phyloP scores from a whole-genome alignment of 2,329 filamentous ascomycete genomes.

The Peltaster fructicola region DNA sequence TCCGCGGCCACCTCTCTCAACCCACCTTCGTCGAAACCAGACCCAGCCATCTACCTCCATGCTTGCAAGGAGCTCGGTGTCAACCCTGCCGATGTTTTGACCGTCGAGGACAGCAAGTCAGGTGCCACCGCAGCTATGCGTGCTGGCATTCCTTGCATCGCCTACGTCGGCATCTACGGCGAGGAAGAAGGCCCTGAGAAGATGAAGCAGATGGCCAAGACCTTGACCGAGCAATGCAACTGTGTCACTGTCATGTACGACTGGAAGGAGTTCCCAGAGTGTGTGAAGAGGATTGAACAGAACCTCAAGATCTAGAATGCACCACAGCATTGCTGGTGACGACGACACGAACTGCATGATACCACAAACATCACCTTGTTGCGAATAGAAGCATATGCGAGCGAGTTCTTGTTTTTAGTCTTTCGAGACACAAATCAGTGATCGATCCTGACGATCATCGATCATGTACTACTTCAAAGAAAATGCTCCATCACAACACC shows the following conservation, averaged over 20 bases:
- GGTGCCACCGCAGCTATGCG: conserved; percentile 61
- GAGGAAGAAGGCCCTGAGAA: conserved; percentile 47
- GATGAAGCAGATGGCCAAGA: conserved; percentile 32
- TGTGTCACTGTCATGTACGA: conserved; percentile 32
- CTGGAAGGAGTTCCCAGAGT: conserved; percentile 34
- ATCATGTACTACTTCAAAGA: too few relatives aligned
- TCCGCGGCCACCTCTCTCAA: conserved; percentile 63
- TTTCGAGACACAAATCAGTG: too few relatives aligned
- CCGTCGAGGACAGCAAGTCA: conserved; percentile 78
- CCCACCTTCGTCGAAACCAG: conserved; percentile 74
- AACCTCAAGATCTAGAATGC: too few relatives aligned
- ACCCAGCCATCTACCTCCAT: conserved; percentile 73
- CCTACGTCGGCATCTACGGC: conserved; percentile 67
- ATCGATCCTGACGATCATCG: too few relatives aligned
- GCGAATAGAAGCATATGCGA: too few relatives aligned
- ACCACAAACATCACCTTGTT: too few relatives aligned
- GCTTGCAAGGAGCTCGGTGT: conserved; percentile 58
- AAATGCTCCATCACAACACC: conserved; percentile 1
- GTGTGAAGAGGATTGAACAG: conserved; percentile 32
- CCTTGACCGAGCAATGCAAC: conserved; percentile 30
- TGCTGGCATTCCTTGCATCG: conserved; percentile 64
- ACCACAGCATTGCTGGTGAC: too few relatives aligned
- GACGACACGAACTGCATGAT: too few relatives aligned
- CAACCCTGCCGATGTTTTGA: conserved; percentile 52
- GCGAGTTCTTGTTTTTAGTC: too few relatives aligned